Conservation (phyloP, 257 asterid genomes). For the Plectranthus barbatus region DNA sequence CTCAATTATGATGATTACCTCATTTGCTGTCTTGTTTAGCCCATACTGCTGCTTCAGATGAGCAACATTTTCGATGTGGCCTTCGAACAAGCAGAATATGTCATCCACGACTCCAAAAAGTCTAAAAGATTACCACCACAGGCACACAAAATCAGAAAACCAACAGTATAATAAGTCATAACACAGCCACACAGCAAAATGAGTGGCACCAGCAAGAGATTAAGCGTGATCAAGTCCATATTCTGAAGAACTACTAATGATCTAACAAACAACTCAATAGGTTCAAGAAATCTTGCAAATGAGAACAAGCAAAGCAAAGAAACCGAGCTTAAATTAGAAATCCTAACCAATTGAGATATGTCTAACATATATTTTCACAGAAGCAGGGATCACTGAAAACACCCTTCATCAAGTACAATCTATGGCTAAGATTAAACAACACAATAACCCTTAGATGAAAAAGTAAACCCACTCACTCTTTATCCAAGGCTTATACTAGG, state of each 20-base stretch:
- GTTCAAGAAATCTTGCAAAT: background rate
- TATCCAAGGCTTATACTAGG: too few species aligned
- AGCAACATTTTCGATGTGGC: constrained; percentile 83
- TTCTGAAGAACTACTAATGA: constrained; percentile 30
- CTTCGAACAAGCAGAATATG: constrained; percentile 92
- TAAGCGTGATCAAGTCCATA: background rate
- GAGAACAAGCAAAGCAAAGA: background rate
- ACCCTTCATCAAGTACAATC: background rate
- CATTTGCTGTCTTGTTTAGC: constrained; percentile 74
- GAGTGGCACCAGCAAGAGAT: background rate
- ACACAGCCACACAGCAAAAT: too few species aligned
- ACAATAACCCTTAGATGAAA: background rate
- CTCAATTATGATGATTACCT: constrained; percentile 79
- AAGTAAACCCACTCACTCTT: background rate
- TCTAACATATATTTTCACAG: background rate
- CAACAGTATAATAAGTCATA: too few species aligned
- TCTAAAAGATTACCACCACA: constrained; percentile 23
- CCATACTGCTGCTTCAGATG: constrained; percentile 94
- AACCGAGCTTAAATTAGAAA: background rate
- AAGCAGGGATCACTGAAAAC: background rate
- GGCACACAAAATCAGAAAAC: too few species aligned
- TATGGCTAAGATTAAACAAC: background rate
- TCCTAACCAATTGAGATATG: background rate
- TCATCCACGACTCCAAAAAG: constrained; percentile 77
- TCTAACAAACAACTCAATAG: background rate